phyloP scores from a whole-genome alignment of 1,284 basidiomycete genomes.

The Ceratobasidium sp. region DNA sequence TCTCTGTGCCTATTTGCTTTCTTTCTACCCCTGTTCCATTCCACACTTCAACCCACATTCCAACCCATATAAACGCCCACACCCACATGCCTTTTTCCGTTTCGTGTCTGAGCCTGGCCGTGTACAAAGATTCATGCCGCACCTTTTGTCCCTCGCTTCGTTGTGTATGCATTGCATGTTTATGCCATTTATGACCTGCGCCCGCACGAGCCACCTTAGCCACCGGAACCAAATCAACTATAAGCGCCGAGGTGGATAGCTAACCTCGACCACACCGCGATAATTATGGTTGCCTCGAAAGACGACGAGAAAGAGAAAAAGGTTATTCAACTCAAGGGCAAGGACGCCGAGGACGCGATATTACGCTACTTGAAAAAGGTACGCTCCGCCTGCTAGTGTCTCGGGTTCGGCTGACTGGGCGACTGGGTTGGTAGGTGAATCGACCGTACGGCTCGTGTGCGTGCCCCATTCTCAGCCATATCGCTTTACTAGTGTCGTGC shows the following conservation, averaged over 20 bases:
- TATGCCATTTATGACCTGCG: slow-evolving; percentile 2
- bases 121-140: slow-evolving; percentile 8
- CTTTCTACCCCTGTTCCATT: slow-evolving; percentile 1
- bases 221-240: not conserved
- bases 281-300: slow-evolving; percentile 48
- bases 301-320: slow-evolving; percentile 49
- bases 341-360: slow-evolving; percentile 72
- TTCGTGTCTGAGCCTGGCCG: not conserved
- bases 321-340: slow-evolving; percentile 51
- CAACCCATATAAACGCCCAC: slow-evolving; percentile 20
- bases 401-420: slow-evolving; percentile 6
- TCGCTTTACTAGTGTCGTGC: slow-evolving; percentile 53
- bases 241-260: slow-evolving; percentile 10
- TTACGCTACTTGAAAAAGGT: slow-evolving; percentile 79
- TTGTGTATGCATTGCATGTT: slow-evolving; percentile 11
- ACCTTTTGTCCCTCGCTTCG: not conserved
- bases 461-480: slow-evolving; percentile 64
- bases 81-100: slow-evolving; percentile 3
- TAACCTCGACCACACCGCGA: not conserved
- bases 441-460: slow-evolving; percentile 50
- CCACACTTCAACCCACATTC: not conserved
- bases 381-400: slow-evolving; percentile 46
- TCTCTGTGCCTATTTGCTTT: slow-evolving; percentile 38
- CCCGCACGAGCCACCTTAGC: not conserved
- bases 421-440: slow-evolving; percentile 44